Percentiles rank a stretch among this genome's conserved stretches.
These are phyloP conservation scores for Penicillium alfredii DNA, from an alignment of 495 filamentous ascomycete species.

Conservation along the genomic window DNA sequence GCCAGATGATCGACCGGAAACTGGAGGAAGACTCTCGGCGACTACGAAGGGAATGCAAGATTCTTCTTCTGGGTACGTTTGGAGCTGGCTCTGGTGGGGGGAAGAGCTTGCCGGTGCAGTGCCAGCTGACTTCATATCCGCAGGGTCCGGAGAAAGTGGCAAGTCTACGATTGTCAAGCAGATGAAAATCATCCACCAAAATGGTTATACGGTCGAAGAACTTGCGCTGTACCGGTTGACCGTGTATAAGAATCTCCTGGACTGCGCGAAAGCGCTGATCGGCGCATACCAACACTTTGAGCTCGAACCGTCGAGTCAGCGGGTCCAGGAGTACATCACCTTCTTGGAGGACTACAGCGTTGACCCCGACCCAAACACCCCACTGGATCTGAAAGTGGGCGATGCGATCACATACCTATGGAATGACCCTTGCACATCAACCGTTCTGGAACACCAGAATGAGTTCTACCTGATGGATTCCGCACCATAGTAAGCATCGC, in stretches of 20 bases:
- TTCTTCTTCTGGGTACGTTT: slow-evolving; percentile 78
- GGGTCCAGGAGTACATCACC: slow-evolving; percentile 66
- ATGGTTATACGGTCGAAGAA: slow-evolving; percentile 90
- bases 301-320: slow-evolving; percentile 64
- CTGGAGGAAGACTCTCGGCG: slow-evolving; percentile 89
- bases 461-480: slow-evolving; percentile 99
- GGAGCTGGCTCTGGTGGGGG: neutral
- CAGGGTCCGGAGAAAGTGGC: slow-evolving; percentile 95
- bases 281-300: slow-evolving; percentile 82
- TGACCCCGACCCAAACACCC: slow-evolving; percentile 78
- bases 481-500: slow-evolving; percentile 78
- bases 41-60: slow-evolving; percentile 96
- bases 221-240: slow-evolving; percentile 88
- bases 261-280: slow-evolving; percentile 91
- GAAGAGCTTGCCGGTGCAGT: no score
- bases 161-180: slow-evolving; percentile 99
- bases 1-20: slow-evolving; percentile 85
- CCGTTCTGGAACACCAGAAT: slow-evolving; percentile 85
- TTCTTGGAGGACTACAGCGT: slow-evolving; percentile 84
- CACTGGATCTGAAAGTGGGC: slow-evolving; percentile 72
- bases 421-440: slow-evolving; percentile 80
- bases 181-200: slow-evolving; percentile 99
- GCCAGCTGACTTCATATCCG: slow-evolving; percentile 7
- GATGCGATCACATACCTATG: slow-evolving; percentile 80
- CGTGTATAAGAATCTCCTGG: slow-evolving; percentile 94